Evolutionary conservation across 1,284 basidiomycete genomes (phyloP).

Genomic region (Puccinia polysora): DNA sequence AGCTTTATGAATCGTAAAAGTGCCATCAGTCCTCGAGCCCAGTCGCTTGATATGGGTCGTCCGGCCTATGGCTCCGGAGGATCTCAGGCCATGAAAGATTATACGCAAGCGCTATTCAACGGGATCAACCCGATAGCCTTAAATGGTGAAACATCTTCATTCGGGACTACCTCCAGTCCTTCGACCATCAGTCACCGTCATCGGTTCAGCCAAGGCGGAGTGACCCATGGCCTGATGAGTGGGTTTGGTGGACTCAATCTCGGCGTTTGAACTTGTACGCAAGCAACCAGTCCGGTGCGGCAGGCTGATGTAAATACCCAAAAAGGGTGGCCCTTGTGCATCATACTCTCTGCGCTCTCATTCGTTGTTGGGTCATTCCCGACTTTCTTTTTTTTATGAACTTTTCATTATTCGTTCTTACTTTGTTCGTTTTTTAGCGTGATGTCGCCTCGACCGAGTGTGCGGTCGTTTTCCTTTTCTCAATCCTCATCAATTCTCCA

Average conservation of each 20-base stretch:
- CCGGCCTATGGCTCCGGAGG: slow-evolving; percentile 23
- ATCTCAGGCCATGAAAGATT: slow-evolving; percentile 28
- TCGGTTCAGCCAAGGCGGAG: slow-evolving; percentile 29
- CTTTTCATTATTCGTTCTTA: too few species aligned
- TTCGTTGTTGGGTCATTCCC: too few species aligned
- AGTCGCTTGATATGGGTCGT: slow-evolving; percentile 35
- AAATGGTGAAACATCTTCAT: neutral
- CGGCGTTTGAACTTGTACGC: too few species aligned
- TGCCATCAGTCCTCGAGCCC: slow-evolving; percentile 38
- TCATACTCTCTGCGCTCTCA: too few species aligned
- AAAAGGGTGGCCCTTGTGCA: too few species aligned
- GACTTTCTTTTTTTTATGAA: too few species aligned
- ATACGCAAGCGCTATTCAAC: slow-evolving; percentile 30
- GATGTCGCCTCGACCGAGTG: too few species aligned
- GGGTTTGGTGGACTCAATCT: slow-evolving; percentile 29
- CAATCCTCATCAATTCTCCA: too few species aligned
- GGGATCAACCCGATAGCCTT: neutral
- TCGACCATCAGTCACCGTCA: slow-evolving; percentile 5
- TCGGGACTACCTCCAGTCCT: neutral
- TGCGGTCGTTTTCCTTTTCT: too few species aligned
- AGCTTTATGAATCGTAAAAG: slow-evolving; percentile 31
- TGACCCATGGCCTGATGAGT: slow-evolving; percentile 22
- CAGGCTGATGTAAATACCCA: too few species aligned
- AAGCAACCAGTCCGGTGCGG: too few species aligned
- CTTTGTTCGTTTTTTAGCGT: too few species aligned